Base-by-base conservation (phyloP, 768 basidiomycete genomes). In the Phaffia tasmanica region DNA sequence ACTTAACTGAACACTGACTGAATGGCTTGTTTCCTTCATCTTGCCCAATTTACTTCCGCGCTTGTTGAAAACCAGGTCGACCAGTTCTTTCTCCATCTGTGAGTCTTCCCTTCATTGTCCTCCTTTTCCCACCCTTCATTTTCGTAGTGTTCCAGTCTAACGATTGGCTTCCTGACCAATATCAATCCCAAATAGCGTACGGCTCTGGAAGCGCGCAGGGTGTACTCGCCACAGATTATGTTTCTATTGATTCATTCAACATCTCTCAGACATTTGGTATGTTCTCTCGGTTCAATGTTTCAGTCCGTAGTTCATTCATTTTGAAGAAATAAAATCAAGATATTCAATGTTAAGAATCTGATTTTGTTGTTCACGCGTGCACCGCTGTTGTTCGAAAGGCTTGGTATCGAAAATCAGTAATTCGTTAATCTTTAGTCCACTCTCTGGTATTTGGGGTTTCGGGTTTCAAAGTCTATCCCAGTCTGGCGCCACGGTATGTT, bases 241-340 rank as follows among this genome's bases (percentile, higher is more conserved):
- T 65, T 25, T 30, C 35, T 30, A 57, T 65, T 18, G 64, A 59
- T 18, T n/a, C 27, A 1, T 65, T 35, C 64, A 51, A 49, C 16
- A 59, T 65, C 16, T 18, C 50, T 2, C 64, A 65, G 19, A 65
- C 64, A 5, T 65, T 65, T 21, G 64, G 64, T 65, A 19, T 42
- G 64, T 60, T 27, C 32, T 18, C 15, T 25, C 23, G 11, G 21
- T 54, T 27, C n/a, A 15, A 23, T n/a, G 6, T 42, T 5, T 42
- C 3, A 23, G 14, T 32, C 32, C 19, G 35, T 5, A 18, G 25
- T 35, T 14, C 54, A 23, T 48, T 46, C 11, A 42, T 42, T 11
- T 42, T 11, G 35, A 11, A 42, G 35, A 42, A 42, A 42, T 11
- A 42, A 42, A 11, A 42, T 4, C 4, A 42, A 5, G 35, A 11